Evolutionary conservation across 345 rosid genomes (phyloP), one percentile per base, ranked within the genome.

Genomic region (Brassica nigra): DNA sequence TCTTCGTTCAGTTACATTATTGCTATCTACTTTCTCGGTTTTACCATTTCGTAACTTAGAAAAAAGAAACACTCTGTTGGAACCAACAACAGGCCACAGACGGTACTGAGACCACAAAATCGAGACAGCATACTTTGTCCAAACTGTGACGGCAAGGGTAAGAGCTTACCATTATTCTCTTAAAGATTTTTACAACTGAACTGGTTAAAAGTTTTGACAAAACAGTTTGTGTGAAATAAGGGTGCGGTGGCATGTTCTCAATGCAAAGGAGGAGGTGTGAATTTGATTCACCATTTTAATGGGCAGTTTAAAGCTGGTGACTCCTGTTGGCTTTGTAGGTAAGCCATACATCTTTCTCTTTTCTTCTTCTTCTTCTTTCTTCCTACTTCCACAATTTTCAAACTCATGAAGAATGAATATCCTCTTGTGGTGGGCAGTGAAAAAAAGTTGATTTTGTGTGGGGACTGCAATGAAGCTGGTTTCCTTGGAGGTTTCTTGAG

Each of bases 271-370:
- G 82, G 83, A 14, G 99, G 97, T 54, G 93, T 92, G 73, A 95
- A 95, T 81, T 83, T 95, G 18, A 89, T 62, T 27, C 97, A 95
- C 84, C 97, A 91, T 91, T 95, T 91, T 85, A 88, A 90, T 74
- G 99, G 99, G n/a, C 91, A 79, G 86, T 92, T 92, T 67, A 95
- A 95, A 88, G 97, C 97, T 3, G 97, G 99, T 39, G 95, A 0
- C 76, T 89, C 73, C 73, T 95, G 97, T 79, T 95, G 97, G 99
- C 97, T 94, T 66, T 94, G 97, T 93, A 89, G 98, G 97, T 94
- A 74, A 39, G 55, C 16, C 1, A 23, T 9, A 34, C 23, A 52
- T 66, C 58, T 52, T 37, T 54, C 29, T 27, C 12, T 12, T 1
- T 14, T 28, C 20, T 30, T 54, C 28, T 12, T 23, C 30, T 65